Evolutionary conservation across 257 asterid species (phyloP), one percentile per base, ranked within the genome.

Genomic region (Fraxinus americana): DNA sequence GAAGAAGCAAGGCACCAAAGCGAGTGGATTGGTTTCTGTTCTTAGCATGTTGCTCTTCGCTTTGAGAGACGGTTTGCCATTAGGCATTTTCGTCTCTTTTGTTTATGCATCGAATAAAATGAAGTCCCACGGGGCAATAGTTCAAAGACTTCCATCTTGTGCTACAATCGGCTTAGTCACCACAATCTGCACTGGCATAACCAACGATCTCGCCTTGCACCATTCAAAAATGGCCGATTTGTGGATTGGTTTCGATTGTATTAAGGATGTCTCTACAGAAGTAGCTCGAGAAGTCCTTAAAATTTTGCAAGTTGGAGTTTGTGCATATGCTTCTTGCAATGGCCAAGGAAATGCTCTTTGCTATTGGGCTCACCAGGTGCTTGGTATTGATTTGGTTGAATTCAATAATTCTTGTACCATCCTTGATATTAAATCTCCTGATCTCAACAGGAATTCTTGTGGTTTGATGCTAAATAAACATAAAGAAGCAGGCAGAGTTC

Each of bases 21-120:
- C 41, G 45, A 80, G 67, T 43, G 84, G 88, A 7, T 72, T 86
- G 61, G 79, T 84, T 0, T 39, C 85, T 13, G 32, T 76, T 79
- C 82, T 88, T 13, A 78, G 85, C n/a, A 36, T 86, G 27, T 82
- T 88, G 21, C n/a, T 84, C 35, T 77, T 88, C 35, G 88, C 87
- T 14, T 30, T 72, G 43, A 80, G 88, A 79, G 88, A 88, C 39
- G 86, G 89, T 25, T 70, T 85, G 70, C 82, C 92, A 2, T 73
- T 88, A 23, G 92, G 90, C 27, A 29, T 88, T 11, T 82, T 82
- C 36, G 70, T 75, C 61, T 50, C 80, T n/a, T 76, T 86, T 50
- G 27, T 79, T 1, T 75, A 48, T 25, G 84, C 87, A 43, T 82
- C 88, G 3, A 74, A 52, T 35, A 83, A 81, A 72, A 72, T 88